A percentile compares a stretch with the other conserved stretches of the same genome.
Evolutionary conservation across 352 stramenopile species (phyloP).

Genomic region (Saprolegnia diclina): DNA sequence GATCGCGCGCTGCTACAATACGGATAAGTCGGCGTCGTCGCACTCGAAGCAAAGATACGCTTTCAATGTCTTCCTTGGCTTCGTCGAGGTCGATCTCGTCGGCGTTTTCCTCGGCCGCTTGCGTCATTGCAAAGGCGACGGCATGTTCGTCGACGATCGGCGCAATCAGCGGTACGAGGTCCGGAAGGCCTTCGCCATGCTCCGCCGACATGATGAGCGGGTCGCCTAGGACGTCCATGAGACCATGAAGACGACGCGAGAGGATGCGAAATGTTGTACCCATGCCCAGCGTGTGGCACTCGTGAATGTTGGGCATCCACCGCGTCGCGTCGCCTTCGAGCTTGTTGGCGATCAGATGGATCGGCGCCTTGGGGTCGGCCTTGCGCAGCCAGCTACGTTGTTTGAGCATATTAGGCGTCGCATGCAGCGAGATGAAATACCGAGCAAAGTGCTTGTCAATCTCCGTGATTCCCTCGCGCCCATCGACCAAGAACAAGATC

Average conservation of each 20-base stretch:
- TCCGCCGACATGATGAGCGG: conserved; percentile 55
- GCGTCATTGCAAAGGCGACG: conserved; percentile 27
- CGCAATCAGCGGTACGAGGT: conserved; percentile 66
- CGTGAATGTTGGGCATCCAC: conserved; percentile 62
- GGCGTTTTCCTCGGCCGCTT: conserved; percentile 31
- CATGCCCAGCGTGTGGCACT: conserved; percentile 71
- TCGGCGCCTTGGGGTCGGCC: conserved; percentile 48
- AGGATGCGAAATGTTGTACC: conserved; percentile 29
- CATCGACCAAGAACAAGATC: conserved; percentile 76
- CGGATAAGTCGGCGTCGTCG: not conserved
- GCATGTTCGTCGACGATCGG: conserved; percentile 63
- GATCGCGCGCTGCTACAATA: conserved; percentile 39
- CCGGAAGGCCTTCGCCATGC: conserved; percentile 64
- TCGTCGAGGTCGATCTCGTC: conserved; percentile 20
- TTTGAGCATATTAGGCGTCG: not conserved
- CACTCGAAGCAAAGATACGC: conserved; percentile 35
- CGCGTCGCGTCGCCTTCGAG: conserved; percentile 59
- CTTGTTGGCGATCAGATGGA: conserved; percentile 78
- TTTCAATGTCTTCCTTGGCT: conserved; percentile 40
- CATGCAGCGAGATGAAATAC: not conserved
- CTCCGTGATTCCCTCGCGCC: conserved; percentile 65
- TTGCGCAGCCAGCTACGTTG: conserved; percentile 45
- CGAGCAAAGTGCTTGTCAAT: conserved; percentile 75
- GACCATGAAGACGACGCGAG: not conserved
- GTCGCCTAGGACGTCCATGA: conserved; percentile 32